These are phyloP conservation scores for Ogataea dorogensis DNA, from an alignment of 805 yeast genomes.

Conservation along the genomic window DNA sequence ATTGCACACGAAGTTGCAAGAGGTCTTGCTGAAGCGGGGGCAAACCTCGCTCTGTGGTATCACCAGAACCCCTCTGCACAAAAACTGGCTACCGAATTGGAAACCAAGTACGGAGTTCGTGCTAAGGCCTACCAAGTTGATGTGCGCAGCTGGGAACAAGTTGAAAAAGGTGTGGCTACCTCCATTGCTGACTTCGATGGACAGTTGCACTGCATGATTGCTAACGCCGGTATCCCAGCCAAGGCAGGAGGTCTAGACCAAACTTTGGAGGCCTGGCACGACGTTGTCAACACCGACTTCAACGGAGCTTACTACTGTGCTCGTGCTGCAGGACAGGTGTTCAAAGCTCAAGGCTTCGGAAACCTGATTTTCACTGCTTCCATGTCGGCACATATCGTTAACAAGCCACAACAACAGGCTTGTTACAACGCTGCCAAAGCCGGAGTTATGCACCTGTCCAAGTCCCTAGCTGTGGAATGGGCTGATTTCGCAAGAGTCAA, in stretches of 20 bases:
- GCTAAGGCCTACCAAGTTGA: slow-evolving; percentile 33
- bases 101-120: slow-evolving; percentile 14
- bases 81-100: slow-evolving; percentile 27
- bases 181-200: slow-evolving; percentile 37
- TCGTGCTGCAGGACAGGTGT: slow-evolving; percentile 43
- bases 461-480: slow-evolving; percentile 46
- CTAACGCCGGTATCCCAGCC: slow-evolving; percentile 40
- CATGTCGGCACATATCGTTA: slow-evolving; percentile 50
- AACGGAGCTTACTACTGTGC: slow-evolving; percentile 50
- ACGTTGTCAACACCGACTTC: slow-evolving; percentile 46
- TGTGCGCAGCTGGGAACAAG: slow-evolving; percentile 32
- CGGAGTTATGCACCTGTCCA: slow-evolving; percentile 44
- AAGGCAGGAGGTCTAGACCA: slow-evolving; percentile 37
- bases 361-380: slow-evolving; percentile 49
- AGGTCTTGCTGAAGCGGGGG: slow-evolving; percentile 53
- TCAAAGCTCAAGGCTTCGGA: slow-evolving; percentile 44
- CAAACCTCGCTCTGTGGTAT: slow-evolving; percentile 41
- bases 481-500: slow-evolving; percentile 47
- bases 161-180: slow-evolving; percentile 29
- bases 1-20: slow-evolving; percentile 53
- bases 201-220: slow-evolving; percentile 39
- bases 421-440: slow-evolving; percentile 47
- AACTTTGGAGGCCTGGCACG: slow-evolving; percentile 26
- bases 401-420: slow-evolving; percentile 48
- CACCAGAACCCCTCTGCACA: slow-evolving; percentile 18